Percentiles rank a stretch among this genome's conserved stretches.
phyloP scores from a whole-genome alignment of 805 yeast species.

The Saturnispora kantuleensis region DNA sequence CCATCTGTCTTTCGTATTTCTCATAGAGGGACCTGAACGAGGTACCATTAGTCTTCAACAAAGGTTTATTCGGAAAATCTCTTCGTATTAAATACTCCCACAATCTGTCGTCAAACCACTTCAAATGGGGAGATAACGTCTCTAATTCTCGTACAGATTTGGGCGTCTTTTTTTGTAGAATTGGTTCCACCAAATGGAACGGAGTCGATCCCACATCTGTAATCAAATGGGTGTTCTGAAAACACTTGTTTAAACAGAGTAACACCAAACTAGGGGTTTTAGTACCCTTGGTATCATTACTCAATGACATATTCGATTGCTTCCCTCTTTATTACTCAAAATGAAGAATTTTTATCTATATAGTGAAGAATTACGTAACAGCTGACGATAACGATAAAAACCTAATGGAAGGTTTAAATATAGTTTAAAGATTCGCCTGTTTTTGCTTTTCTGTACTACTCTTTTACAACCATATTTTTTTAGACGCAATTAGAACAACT shows the following conservation, averaged over 20 bases:
- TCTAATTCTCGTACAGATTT: conserved; percentile 35
- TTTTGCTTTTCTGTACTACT: no score
- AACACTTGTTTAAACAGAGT: conserved; percentile 16
- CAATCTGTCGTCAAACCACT: conserved; percentile 32
- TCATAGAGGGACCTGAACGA: conserved; percentile 33
- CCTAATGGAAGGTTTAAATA: no score
- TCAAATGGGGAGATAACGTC: conserved; percentile 32
- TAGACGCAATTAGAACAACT: no score
- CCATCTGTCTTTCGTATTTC: conserved; percentile 32
- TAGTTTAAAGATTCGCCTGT: no score
- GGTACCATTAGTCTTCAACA: conserved; percentile 12
- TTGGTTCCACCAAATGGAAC: conserved; percentile 39
- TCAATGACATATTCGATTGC: no score
- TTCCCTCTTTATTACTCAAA: no score
- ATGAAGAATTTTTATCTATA: no score
- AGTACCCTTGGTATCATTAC: not conserved
- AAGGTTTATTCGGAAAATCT: conserved; percentile 41
- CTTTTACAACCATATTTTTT: no score
- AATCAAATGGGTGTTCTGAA: conserved; percentile 24
- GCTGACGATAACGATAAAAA: no score
- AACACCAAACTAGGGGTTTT: conserved; percentile 1
- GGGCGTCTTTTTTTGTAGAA: conserved; percentile 35
- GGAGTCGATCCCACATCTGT: conserved; percentile 27
- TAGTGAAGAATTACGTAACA: no score
- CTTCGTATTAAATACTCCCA: conserved; percentile 37